Evolutionary conservation across 805 yeast genomes (phyloP).

Genomic region (Kodamaea neixiangensis): DNA sequence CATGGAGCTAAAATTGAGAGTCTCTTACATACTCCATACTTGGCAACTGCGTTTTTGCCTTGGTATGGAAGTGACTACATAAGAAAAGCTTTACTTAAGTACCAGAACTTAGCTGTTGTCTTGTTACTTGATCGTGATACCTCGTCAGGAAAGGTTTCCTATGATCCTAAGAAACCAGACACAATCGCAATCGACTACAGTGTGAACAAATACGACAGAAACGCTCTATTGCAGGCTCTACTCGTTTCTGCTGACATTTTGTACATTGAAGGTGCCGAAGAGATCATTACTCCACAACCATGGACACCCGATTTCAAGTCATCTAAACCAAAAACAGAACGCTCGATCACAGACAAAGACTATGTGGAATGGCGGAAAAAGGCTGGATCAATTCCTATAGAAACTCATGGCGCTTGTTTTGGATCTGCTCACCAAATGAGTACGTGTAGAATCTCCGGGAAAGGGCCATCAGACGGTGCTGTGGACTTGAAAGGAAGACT

Average conservation of each 20-base stretch:
- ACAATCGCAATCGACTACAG: constrained; percentile 39
- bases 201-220: constrained; percentile 41
- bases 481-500: constrained; percentile 26
- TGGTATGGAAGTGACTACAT: constrained; percentile 39
- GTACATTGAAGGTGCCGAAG: constrained; percentile 51
- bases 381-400: constrained; percentile 29
- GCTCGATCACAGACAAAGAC: constrained; percentile 45
- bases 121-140: constrained; percentile 50
- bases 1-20: constrained; percentile 58
- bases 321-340: constrained; percentile 34
- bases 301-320: constrained; percentile 40
- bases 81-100: constrained; percentile 35
- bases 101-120: constrained; percentile 39
- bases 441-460: constrained; percentile 28
- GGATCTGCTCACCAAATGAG: constrained; percentile 34
- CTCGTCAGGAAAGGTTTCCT: constrained; percentile 39
- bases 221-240: constrained; percentile 39
- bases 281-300: constrained; percentile 38
- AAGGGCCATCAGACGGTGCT: constrained; percentile 28
- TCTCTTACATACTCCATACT: constrained; percentile 45
- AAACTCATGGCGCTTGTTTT: constrained; percentile 29
- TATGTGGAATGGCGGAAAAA: constrained; percentile 38
- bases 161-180: constrained; percentile 35
- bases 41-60: constrained; percentile 42
- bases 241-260: constrained; percentile 45